Conservation (phyloP, 2,329 filamentous ascomycete species). For the Fusarium sp. region DNA sequence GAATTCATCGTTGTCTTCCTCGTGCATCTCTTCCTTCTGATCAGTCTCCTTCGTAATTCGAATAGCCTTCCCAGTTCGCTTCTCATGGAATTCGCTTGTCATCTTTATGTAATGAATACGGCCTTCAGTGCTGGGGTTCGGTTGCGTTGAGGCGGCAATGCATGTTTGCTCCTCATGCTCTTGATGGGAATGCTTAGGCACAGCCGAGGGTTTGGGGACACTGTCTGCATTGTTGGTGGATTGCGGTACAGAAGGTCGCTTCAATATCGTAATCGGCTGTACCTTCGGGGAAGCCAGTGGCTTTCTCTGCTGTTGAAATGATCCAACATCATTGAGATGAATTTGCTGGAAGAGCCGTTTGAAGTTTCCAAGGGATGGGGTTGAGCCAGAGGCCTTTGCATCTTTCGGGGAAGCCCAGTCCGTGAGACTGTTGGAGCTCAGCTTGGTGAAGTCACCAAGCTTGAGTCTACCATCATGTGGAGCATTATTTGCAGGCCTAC, state of each 20-base stretch:
- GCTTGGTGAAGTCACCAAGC: conserved; percentile 26
- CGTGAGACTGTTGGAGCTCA: conserved; percentile 5
- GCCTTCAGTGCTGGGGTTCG: conserved; percentile 86
- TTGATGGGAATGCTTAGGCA: conserved; percentile 74
- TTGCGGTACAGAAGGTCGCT: background rate
- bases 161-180: conserved; percentile 89
- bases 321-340: background rate
- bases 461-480: conserved; percentile 1
- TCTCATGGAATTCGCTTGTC: conserved; percentile 91
- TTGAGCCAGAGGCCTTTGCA: background rate
- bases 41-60: conserved; percentile 88
- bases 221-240: background rate
- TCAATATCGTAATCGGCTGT: conserved; percentile 15
- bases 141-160: conserved; percentile 87
- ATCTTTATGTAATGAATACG: conserved; percentile 87
- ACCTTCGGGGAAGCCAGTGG: background rate
- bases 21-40: conserved; percentile 92
- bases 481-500: background rate
- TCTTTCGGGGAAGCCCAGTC: conserved; percentile 14
- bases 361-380: conserved; percentile 28
- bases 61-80: conserved; percentile 82
- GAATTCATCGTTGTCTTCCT: conserved; percentile 87
- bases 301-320: background rate
- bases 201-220: background rate
- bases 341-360: conserved; percentile 27